Evolutionary conservation across 75 land plant species (phyloP), one percentile per base, ranked within the genome.

Genomic region (Pinus albicaulis): DNA sequence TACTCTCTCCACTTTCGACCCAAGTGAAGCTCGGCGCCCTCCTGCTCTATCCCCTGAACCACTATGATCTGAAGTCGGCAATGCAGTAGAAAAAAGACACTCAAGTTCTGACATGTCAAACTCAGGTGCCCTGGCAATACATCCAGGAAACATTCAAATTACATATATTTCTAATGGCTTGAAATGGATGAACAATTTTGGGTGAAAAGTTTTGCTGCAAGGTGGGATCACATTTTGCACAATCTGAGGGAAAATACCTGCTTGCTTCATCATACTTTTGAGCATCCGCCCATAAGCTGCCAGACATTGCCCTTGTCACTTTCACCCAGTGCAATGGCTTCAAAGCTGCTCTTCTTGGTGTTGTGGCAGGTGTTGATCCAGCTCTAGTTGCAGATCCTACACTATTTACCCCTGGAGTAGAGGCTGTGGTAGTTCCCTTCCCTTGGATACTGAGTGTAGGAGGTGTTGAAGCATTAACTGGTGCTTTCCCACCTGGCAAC

Each of bases 241-340:
- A 68, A 28, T 52, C 66, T 19, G 38, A 48, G 66, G 28, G 23
- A n/a, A n/a, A 41, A 38, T 87, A 97, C 98, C 83, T 87, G 61
- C 82, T 72, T 63, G 81, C 80, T 56, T 93, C 97, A 76, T 91
- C 93, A 59, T 83, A 63, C 72, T 89, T 95, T 61, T 95, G 98
- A 34, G 91, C 64, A 55, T 98, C 99, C 2, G 99, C 99, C 99
- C 99, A 98, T 58, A 98, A 72, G 77, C 98, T 98, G 31, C 99
- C 99, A 76, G 95, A 94, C 86, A 93, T 84, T 57, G 94, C 99
- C 73, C 99, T 95, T 64, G 98, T 95, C 25, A 97, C 90, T 83
- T 95, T 97, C 59, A 97, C 93, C 99, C 99, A 97, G 57, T 97
- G 99, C 75, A 92, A 89, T 66, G 99, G 99, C 70, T 91, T 98